phyloP scores from a whole-genome alignment of 208 protist genomes.

The Trypanosoma scelopori region DNA sequence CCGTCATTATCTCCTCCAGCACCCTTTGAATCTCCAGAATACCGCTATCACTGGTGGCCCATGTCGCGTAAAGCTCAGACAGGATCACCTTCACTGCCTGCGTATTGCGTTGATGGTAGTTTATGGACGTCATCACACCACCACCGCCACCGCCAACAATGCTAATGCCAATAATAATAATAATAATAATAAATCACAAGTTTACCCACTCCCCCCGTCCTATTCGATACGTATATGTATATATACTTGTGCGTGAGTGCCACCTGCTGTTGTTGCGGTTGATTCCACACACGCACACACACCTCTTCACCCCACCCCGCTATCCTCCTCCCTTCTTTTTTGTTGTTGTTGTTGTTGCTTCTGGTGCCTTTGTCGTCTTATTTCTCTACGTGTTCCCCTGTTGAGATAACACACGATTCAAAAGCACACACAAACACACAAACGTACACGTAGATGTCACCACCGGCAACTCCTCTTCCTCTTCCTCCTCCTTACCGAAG shows the following conservation, averaged over 20 bases:
- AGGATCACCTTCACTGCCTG: constrained; percentile 61
- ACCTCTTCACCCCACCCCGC: no score
- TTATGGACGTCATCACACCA: constrained; percentile 10
- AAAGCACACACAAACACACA: no score
- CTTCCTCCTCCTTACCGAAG: no score
- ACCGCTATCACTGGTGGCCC: constrained; percentile 55
- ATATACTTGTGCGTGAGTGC: no score
- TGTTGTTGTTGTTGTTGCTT: background rate
- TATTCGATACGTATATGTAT: no score
- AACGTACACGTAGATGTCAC: no score
- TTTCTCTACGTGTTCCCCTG: background rate
- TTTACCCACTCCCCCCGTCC: no score
- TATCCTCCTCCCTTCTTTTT: background rate
- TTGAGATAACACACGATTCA: no score
- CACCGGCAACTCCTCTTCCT: no score
- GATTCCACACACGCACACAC: no score
- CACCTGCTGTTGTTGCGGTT: no score
- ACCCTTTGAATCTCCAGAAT: constrained; percentile 48
- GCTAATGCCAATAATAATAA: background rate
- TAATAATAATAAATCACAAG: background rate
- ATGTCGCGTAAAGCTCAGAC: constrained; percentile 74
- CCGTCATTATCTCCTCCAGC: constrained; percentile 39
- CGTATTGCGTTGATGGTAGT: constrained; percentile 38
- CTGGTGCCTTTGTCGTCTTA: background rate
- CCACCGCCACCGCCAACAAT: background rate